Percentiles rank a stretch among this genome's conserved stretches.
Evolutionary conservation across 2,329 filamentous ascomycete genomes (phyloP).

Genomic region (Penicillium sumatraense): DNA sequence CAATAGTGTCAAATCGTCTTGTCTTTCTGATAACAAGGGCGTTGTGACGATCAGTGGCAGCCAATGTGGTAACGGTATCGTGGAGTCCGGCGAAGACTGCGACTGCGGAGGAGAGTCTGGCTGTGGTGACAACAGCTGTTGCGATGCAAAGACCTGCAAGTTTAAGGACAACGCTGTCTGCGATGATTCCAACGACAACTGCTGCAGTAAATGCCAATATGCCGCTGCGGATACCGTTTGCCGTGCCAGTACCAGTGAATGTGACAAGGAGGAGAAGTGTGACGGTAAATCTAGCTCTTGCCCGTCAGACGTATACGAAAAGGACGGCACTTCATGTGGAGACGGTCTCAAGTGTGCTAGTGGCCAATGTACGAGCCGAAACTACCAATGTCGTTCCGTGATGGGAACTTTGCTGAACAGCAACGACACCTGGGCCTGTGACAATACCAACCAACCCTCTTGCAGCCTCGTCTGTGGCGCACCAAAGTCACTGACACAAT

Average conservation of each 20-base stretch:
- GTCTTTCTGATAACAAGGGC: conserved; percentile 83
- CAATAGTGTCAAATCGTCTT: conserved; percentile 74
- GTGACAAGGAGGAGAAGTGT: conserved; percentile 85
- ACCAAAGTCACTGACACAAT: conserved; percentile 66
- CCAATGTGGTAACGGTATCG: conserved; percentile 95
- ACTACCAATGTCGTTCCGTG: conserved; percentile 84
- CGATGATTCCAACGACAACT: conserved; percentile 59
- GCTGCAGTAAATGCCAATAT: conserved; percentile 51
- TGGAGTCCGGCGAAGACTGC: conserved; percentile 91
- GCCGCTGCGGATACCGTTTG: conserved; percentile 71
- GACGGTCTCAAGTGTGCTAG: conserved; percentile 76
- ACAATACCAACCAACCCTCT: conserved; percentile 55
- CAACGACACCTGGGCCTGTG: conserved; percentile 82
- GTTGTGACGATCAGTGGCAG: conserved; percentile 80
- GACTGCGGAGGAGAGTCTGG: conserved; percentile 81
- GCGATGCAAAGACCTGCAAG: conserved; percentile 82
- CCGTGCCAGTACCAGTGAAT: conserved; percentile 75
- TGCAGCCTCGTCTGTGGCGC: conserved; percentile 80
- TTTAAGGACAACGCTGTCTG: conserved; percentile 78
- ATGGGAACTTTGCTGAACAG: conserved; percentile 74
- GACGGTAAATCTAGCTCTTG: conserved; percentile 73
- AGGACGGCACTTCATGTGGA: conserved; percentile 75
- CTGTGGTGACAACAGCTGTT: conserved; percentile 80
- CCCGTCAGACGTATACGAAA: conserved; percentile 70
- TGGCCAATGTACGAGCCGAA: conserved; percentile 90